Evolutionary conservation across 2,329 filamentous ascomycete genomes (phyloP), one percentile per base, ranked within the genome.

Genomic region (Cyphellophora europaea): DNA sequence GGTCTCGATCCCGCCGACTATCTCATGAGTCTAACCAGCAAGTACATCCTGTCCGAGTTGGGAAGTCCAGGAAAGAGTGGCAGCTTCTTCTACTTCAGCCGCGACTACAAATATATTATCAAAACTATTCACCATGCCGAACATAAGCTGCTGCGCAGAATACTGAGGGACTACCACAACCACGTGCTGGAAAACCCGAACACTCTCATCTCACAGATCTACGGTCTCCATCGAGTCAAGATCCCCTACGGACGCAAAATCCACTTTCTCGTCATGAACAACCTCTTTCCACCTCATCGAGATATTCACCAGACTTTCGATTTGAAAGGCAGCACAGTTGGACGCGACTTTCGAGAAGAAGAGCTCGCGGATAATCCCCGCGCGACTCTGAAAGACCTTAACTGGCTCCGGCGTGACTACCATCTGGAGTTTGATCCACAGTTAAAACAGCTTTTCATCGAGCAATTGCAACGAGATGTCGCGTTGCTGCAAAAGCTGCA

Each of bases 41-140:
- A 98, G 64, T 98, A 98, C 61, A 96, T 98, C 36, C 72, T 98
- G 45, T 96, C 91, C 4, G 91, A 98, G 60, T 73, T 98, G 39
- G 91, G 91, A 21, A 96, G 91, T 3, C 91, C 91, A 2, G 91
- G 91, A 41, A 98, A 98, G 68, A 95, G 88, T 58, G 91, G 91
- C 47, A 96, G 88, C 60, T 98, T 98, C 66, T 98, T 98, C 66
- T 98, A 98, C 69, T 98, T 96, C 64, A 96, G 91, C 31, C 75
- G 91, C 52, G 91, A 98, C 63, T 98, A 98, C 72, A 96, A 95
- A 63, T 98, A 98, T 64, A 98, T 98, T 63, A 98, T 98, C 74
- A 98, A 98, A 65, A 98, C 91, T 14, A 96, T 98, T 49, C 91
- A 98, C 57, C 91, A 96, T 52, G 77, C 78, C 49, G 91, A 98